Percentiles rank a stretch among this genome's conserved stretches.
Conservation (phyloP, 352 stramenopile species). For the Phytophthora citricola region DNA sequence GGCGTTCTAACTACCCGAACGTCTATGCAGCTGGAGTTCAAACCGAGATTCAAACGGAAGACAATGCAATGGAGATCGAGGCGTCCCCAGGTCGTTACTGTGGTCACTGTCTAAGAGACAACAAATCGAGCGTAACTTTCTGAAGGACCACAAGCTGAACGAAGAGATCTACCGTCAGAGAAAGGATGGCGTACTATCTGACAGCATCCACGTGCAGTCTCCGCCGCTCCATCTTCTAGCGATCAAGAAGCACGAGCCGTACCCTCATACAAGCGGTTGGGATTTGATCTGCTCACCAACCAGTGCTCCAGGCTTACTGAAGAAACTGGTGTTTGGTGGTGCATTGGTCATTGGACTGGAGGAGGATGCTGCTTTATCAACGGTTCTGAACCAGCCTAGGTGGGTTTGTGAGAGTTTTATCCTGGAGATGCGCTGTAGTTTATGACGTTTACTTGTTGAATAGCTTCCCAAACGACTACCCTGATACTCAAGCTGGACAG, state of each 20-base stretch:
- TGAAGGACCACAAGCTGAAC: constrained; percentile 74
- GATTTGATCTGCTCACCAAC: constrained; percentile 63
- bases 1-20: constrained; percentile 40
- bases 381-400: constrained; percentile 57
- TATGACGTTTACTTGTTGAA: constrained; percentile 16
- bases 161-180: constrained; percentile 40
- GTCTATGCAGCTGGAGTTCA: neutral
- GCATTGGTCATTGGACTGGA: constrained; percentile 77
- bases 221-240: constrained; percentile 51
- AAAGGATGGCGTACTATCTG: constrained; percentile 16
- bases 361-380: constrained; percentile 67
- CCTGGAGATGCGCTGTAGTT: neutral
- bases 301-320: constrained; percentile 59
- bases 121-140: constrained; percentile 40
- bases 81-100: constrained; percentile 49
- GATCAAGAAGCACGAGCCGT: constrained; percentile 48
- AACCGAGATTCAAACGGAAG: constrained; percentile 7
- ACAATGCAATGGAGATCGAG: constrained; percentile 8
- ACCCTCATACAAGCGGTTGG: constrained; percentile 63
- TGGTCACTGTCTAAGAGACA: constrained; percentile 64
- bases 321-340: constrained; percentile 67
- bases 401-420: constrained; percentile 18
- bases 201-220: constrained; percentile 3
- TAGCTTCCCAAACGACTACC: constrained; percentile 85
- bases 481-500: constrained; percentile 64